phyloP scores from a whole-genome alignment of 768 basidiomycete species.

The Botryobasidium botryosum region DNA sequence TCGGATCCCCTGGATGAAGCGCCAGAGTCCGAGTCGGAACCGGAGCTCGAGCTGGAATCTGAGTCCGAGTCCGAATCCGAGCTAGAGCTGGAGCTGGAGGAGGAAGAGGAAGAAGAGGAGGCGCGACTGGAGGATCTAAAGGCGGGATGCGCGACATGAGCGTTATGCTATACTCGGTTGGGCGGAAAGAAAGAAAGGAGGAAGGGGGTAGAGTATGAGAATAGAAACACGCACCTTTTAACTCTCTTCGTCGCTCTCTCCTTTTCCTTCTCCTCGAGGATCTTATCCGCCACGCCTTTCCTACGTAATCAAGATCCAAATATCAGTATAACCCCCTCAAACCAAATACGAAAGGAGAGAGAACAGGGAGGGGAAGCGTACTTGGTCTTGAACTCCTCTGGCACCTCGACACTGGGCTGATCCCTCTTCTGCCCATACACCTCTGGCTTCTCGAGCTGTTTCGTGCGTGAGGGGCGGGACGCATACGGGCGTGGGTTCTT shows the following conservation, averaged over 20 bases:
- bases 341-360: background rate
- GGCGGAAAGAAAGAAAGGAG: background rate
- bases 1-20: too few relatives aligned
- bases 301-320: background rate
- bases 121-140: background rate
- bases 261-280: constrained; percentile 70
- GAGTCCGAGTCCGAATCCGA: constrained; percentile 21
- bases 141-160: background rate
- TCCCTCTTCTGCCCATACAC: constrained; percentile 47
- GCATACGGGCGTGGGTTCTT: constrained; percentile 66
- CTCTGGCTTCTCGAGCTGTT: constrained; percentile 66
- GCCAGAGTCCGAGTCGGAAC: constrained; percentile 26
- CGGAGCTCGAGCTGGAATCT: constrained; percentile 29
- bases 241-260: constrained; percentile 33
- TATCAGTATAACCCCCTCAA: too few relatives aligned
- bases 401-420: constrained; percentile 66
- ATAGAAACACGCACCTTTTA: constrained; percentile 9
- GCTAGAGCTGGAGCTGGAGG: constrained; percentile 16
- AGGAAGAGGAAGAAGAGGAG: constrained; percentile 7
- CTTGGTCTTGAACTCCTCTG: constrained; percentile 82
- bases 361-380: constrained; percentile 21
- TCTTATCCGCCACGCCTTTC: constrained; percentile 41
- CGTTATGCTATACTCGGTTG: background rate
- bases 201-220: background rate
- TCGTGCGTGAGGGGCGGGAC: constrained; percentile 74